Evolutionary conservation across 495 filamentous ascomycete species (phyloP), one percentile per base, ranked within the genome.

Genomic region (Aspergillus ellipticus): DNA sequence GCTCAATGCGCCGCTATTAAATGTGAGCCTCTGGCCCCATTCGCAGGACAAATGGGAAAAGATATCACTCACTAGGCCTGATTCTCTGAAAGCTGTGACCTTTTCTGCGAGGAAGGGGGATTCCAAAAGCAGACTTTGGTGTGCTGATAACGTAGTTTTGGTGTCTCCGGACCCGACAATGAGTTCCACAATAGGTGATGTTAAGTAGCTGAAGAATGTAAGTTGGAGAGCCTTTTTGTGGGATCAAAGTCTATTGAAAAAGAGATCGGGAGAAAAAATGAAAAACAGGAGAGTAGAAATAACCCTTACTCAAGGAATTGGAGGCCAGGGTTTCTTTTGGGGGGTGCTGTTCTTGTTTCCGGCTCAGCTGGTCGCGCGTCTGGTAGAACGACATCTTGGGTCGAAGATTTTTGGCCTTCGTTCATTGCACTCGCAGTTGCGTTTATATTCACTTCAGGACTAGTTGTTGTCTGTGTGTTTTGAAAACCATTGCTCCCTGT

Each of bases 171-270:
- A 63, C 24, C 93, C 92, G 22, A 96, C 78, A n/a, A 84, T 59
- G 16, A 96, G 73, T 19, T 86, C 85, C 33, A 97, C 82, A 20
- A 96, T 84, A 0, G 93, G 92, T 29, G 87, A 91, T 50, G 81
- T 85, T 19, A 96, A 79, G 66, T 66, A 72, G 17, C 73, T 76
- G 31, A 28, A 7, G n/a, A 28, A 52, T 0, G 33, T 67, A 22
- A 65, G 59, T n/a, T 2, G 16, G 31, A 22, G 55, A 22, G 6
- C 19, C 20, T 19, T 47, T 21, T 21, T 11, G 6, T 16, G 20
- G n/a, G 13, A 8, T 48, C 10, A 17, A 43, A 21, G 37, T 17
- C n/a, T n/a, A n/a, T n/a, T n/a, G n/a, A n/a, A n/a, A n/a, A n/a
- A n/a, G n/a, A n/a, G n/a, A n/a, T n/a, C n/a, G 29, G 7, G 45